A percentile compares a stretch with the other conserved stretches of the same genome.
phyloP scores from a whole-genome alignment of 148 eudicot genomes.

The Amaranthus cruentus region DNA sequence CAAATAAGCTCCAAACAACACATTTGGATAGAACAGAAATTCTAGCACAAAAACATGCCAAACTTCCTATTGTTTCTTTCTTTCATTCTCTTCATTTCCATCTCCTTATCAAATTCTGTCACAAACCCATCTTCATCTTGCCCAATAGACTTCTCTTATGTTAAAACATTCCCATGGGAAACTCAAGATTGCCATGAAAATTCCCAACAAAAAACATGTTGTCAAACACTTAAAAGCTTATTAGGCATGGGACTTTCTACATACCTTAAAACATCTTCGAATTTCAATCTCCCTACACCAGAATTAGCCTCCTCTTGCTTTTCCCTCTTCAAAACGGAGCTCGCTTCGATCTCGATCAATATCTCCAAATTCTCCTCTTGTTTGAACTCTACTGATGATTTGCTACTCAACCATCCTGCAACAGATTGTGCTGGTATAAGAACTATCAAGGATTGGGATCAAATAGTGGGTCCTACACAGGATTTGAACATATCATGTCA shows the following conservation, averaged over 20 bases:
- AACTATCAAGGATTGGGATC: constrained; percentile 41
- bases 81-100: constrained; percentile 21
- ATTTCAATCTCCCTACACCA: constrained; percentile 47
- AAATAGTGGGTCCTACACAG: constrained; percentile 30
- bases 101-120: constrained; percentile 17
- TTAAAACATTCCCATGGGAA: constrained; percentile 57
- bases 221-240: constrained; percentile 50
- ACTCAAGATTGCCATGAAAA: constrained; percentile 31
- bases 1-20: not conserved
- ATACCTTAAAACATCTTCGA: constrained; percentile 44
- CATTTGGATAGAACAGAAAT: not conserved
- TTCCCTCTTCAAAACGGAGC: constrained; percentile 25
- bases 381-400: constrained; percentile 28
- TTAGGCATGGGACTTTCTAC: constrained; percentile 53
- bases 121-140: constrained; percentile 26
- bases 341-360: constrained; percentile 19
- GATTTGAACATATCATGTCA: constrained; percentile 41
- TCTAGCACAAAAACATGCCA: constrained; percentile 4
- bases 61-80: not conserved
- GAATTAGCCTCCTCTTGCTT: constrained; percentile 42
- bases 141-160: constrained; percentile 52
- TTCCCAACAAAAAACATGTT: constrained; percentile 32
- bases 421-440: constrained; percentile 50
- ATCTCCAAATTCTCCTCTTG: constrained; percentile 31
- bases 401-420: constrained; percentile 29